These are phyloP conservation scores for Candida palmyrensis DNA, from an alignment of 805 yeast species.

Conservation along the genomic window DNA sequence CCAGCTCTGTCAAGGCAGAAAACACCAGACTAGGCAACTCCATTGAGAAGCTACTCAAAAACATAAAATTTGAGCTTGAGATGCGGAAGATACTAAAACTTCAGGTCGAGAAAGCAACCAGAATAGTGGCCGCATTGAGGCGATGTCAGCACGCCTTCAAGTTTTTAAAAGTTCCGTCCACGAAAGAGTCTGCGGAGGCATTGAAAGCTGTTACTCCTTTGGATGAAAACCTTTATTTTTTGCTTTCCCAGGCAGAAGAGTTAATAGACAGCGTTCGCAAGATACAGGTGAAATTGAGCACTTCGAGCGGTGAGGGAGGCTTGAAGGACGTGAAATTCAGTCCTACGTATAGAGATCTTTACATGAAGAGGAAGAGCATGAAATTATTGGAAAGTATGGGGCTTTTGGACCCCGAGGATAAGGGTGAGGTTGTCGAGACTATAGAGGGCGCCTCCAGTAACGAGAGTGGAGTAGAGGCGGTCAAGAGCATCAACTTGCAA, in stretches of 20 bases:
- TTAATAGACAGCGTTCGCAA: conserved; percentile 24
- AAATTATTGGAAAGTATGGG: conserved; percentile 25
- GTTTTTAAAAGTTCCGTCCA: conserved; percentile 16
- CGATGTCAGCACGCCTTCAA: conserved; percentile 25
- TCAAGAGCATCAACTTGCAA: too few relatives aligned
- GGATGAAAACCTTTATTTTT: conserved; percentile 42
- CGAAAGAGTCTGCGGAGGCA: conserved; percentile 16
- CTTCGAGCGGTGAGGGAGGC: conserved; percentile 11
- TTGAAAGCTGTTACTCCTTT: conserved; percentile 38
- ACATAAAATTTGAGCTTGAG: conserved; percentile 40
- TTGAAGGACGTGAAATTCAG: conserved; percentile 19
- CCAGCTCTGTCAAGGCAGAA: conserved; percentile 1
- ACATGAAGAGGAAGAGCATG: conserved; percentile 33
- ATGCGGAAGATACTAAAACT: conserved; percentile 36
- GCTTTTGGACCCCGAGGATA: conserved; percentile 6
- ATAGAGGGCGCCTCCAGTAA: conserved; percentile 1
- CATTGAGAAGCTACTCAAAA: conserved; percentile 27
- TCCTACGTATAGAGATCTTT: conserved; percentile 33
- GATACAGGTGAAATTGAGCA: conserved; percentile 19
- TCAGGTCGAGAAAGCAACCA: conserved; percentile 34
- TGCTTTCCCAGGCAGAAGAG: conserved; percentile 39
- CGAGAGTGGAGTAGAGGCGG: too few relatives aligned
- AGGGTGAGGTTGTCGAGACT: conserved; percentile 1
- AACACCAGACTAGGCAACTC: conserved; percentile 19
- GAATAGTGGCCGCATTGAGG: conserved; percentile 26